phyloP scores from a whole-genome alignment of 1,284 basidiomycete species.

The Meripilus lineatus region DNA sequence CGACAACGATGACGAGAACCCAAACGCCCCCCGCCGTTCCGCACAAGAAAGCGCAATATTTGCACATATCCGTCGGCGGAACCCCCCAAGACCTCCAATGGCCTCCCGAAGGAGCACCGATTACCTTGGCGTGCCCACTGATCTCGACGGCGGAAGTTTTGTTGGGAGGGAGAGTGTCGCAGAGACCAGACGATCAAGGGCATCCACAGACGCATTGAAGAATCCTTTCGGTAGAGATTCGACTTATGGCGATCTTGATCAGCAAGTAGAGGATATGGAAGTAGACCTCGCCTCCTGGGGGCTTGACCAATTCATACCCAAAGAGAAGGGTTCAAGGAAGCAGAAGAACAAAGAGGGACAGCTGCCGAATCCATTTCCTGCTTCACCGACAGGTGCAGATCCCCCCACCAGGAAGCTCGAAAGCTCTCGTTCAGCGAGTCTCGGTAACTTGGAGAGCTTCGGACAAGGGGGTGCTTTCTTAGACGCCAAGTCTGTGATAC shows the following conservation, averaged over 20 bases:
- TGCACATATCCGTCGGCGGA: slow-evolving; percentile 55
- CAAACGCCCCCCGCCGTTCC: slow-evolving; percentile 50
- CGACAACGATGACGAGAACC: slow-evolving; percentile 72
- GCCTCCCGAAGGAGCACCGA: slow-evolving; percentile 49
- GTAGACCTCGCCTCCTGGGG: slow-evolving; percentile 83
- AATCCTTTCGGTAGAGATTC: slow-evolving; percentile 70
- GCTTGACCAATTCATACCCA: slow-evolving; percentile 67
- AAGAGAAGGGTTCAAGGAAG: slow-evolving; percentile 34
- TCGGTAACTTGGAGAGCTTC: slow-evolving; percentile 53
- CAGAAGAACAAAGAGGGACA: slow-evolving; percentile 44
- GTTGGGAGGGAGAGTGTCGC: slow-evolving; percentile 43
- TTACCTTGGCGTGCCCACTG: slow-evolving; percentile 63
- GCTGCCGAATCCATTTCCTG: slow-evolving; percentile 44
- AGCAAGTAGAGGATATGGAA: slow-evolving; percentile 50
- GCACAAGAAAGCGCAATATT: slow-evolving; percentile 83
- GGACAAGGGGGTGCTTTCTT: slow-evolving; percentile 41
- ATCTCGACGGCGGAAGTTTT: slow-evolving; percentile 48
- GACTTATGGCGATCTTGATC: slow-evolving; percentile 46
- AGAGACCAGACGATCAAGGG: slow-evolving; percentile 41
- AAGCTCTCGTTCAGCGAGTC: slow-evolving; percentile 52
- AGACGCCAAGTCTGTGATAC: slow-evolving; percentile 29
- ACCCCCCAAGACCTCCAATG: slow-evolving; percentile 35
- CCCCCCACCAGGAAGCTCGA: slow-evolving; percentile 28
- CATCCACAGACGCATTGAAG: slow-evolving; percentile 55
- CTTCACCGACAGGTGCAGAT: slow-evolving; percentile 6